Evolutionary conservation across 179 eudicot genomes (phyloP), one percentile per base, ranked within the genome.

Genomic region (Silene noctiflora): DNA sequence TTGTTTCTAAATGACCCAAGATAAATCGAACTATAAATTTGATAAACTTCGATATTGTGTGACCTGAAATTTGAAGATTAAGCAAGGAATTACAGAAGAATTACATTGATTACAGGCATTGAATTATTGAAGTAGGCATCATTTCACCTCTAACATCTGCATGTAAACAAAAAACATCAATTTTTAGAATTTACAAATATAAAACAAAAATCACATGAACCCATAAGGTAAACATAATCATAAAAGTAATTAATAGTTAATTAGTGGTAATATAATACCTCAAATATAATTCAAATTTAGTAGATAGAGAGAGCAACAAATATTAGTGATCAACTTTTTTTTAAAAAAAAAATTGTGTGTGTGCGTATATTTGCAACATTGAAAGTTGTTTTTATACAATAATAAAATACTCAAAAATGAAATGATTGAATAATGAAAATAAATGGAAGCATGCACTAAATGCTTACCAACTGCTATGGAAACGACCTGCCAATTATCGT

Each of bases 401-500:
- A 35, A 1, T n/a, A 29, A 29, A 29, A 29, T 29, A 3, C 1
- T 25, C 1, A 25, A 25, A 25, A 1, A 12, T 19, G 9, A 60
- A 17, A 10, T 66, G 66, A 65, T 63, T 60, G 71, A 24, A 72
- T 59, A 29, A 19, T 67, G 46, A 29, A 39, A 73, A 24, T 39
- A 19, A 71, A 46, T 35, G 75, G 55, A 77, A 66, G 75, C 92
- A 89, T 68, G 84, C 86, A 88, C 60, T 89, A 91, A 91, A 91
- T 89, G 93, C 93, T 82, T 82, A 84, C 87, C 93, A 91, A 89
- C 96, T 88, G 89, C 93, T 88, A 84, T 78, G 85, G 83, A 80
- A 83, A 84, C 80, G 83, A 85, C 80, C 75, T 77, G 82, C 80
- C 81, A 68, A 74, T 81, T 59, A 76, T 74, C 77, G 81, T 82